These are phyloP conservation scores for Rhazya stricta DNA, from an alignment of 257 asterid species.

Conservation along the genomic window DNA sequence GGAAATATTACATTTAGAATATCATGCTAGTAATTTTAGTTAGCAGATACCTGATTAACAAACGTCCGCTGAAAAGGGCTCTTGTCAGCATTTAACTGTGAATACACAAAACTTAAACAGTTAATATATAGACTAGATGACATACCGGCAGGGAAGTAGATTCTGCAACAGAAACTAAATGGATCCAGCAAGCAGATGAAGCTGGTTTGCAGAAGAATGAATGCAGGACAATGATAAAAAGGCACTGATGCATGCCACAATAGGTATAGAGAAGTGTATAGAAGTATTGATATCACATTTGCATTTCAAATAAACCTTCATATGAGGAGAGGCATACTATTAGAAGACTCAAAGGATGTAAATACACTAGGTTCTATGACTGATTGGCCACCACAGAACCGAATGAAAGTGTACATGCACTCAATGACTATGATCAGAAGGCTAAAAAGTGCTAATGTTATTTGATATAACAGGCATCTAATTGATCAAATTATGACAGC, in stretches of 20 bases:
- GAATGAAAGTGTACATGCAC: not conserved
- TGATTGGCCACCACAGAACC: not conserved
- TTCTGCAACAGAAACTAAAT: not conserved
- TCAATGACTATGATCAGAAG: not conserved
- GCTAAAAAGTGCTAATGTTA: not conserved
- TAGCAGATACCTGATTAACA: conserved; percentile 71
- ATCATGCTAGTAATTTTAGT: not conserved
- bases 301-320: not conserved
- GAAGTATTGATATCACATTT: not conserved
- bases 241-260: not conserved
- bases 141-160: not conserved
- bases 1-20: not conserved
- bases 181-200: conserved; percentile 4
- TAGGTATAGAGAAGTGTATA: not conserved
- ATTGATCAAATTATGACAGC: not conserved
- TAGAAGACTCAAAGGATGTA: not conserved
- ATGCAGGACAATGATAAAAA: not conserved
- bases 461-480: not conserved
- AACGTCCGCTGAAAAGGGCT: conserved; percentile 94
- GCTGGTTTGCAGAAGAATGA: not conserved
- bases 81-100: conserved; percentile 80
- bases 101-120: conserved; percentile 19
- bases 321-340: not conserved
- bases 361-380: not conserved
- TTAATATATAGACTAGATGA: conserved; percentile 19